Conservation (phyloP, 371 early-diverging fungal genomes). For the Neoconidiobolus thromboides region DNA sequence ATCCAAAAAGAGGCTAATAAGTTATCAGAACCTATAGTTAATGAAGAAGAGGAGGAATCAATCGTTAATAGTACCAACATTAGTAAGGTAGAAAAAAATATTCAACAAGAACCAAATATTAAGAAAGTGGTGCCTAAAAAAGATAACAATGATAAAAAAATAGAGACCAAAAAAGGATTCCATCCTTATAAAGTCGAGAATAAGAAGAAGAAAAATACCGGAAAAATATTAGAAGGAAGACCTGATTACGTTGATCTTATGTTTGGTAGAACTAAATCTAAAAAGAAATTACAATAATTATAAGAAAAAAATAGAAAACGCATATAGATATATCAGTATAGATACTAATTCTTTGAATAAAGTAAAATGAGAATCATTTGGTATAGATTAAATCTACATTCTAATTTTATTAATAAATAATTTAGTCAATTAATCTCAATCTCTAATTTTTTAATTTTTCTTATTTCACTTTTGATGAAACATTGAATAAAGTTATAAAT, state of each 20-base stretch:
- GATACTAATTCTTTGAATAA: no score
- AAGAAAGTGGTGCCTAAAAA: not conserved
- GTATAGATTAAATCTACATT: no score
- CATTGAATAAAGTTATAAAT: no score
- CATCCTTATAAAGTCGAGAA: not conserved
- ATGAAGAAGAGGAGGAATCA: not conserved
- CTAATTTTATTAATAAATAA: no score
- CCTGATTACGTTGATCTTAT: conserved; percentile 5
- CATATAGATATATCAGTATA: no score
- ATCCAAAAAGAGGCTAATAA: not conserved
- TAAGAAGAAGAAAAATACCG: not conserved
- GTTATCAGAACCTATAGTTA: not conserved
- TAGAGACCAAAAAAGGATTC: not conserved
- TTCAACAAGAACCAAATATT: not conserved
- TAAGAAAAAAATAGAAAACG: not conserved
- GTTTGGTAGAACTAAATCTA: conserved; percentile 5
- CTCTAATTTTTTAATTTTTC: no score
- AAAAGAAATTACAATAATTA: not conserved
- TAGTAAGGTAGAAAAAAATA: not conserved
- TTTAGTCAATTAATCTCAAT: no score
- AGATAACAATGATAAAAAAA: not conserved
- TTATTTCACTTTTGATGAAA: no score
- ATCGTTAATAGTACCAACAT: not conserved
- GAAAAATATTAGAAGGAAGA: not conserved
- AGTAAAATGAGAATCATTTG: no score